Conservation (phyloP, 129 eudicot species). For the Gnaphalium uliginosum region DNA sequence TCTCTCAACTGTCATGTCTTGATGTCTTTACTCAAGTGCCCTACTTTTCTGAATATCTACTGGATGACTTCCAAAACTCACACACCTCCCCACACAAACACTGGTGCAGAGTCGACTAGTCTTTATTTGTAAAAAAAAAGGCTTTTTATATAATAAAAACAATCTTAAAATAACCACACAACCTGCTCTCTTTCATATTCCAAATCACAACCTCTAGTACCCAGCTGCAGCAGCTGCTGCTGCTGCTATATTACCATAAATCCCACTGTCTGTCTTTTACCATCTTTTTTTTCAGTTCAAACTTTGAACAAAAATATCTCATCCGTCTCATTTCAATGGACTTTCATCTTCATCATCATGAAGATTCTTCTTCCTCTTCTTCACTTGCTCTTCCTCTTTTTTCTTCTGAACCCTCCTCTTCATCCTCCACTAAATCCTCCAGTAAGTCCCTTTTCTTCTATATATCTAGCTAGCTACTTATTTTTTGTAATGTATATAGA, state of each 20-base stretch:
- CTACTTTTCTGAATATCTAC: neutral
- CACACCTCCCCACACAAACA: conserved; percentile 11
- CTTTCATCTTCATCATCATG: conserved; percentile 26
- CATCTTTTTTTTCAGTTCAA: neutral
- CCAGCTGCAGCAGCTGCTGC: neutral
- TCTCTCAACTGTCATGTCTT: conserved; percentile 3
- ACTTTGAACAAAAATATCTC: neutral
- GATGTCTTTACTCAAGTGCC: neutral
- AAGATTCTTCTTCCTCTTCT: conserved; percentile 42
- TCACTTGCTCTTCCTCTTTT: conserved; percentile 39
- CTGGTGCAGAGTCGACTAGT: neutral
- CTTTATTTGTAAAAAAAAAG: neutral
- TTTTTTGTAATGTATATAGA: neutral
- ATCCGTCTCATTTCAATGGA: conserved; percentile 7
- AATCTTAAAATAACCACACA: conserved; percentile 11
- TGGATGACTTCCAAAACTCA: neutral
- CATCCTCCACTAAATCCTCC: conserved; percentile 32
- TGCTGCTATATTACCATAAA: neutral
- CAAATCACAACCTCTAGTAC: neutral
- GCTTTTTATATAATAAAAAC: neutral
- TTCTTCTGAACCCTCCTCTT: conserved; percentile 40
- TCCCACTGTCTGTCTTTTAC: neutral
- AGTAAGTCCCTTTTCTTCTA: conserved; percentile 27
- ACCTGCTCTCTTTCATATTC: conserved; percentile 1
- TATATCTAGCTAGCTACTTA: no score